These are phyloP conservation scores for Curvularia spicifera DNA, from an alignment of 2,329 filamentous ascomycete genomes.

Conservation along the genomic window DNA sequence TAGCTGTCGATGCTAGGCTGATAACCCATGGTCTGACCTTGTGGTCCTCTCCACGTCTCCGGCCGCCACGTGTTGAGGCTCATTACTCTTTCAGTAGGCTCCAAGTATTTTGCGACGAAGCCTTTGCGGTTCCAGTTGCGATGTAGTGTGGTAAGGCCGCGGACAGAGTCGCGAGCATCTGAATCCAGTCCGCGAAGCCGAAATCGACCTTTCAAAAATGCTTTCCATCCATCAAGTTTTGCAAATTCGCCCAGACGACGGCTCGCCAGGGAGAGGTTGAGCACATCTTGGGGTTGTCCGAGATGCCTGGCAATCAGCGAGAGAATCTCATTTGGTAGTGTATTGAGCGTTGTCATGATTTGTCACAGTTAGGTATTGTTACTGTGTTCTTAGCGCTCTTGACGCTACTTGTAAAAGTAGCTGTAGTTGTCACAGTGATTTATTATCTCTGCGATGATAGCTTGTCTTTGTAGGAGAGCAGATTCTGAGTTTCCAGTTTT, in stretches of 20 bases:
- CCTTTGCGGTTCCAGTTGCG: slow-evolving; percentile 64
- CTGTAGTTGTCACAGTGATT: no score
- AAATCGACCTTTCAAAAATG: slow-evolving; percentile 42
- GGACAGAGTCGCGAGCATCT: slow-evolving; percentile 52
- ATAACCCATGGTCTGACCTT: slow-evolving; percentile 64
- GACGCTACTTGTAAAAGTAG: no score
- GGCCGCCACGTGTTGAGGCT: slow-evolving; percentile 44
- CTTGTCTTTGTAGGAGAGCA: no score
- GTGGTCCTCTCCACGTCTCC: slow-evolving; percentile 51
- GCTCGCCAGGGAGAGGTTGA: slow-evolving; percentile 33
- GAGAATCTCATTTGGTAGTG: slow-evolving; percentile 44
- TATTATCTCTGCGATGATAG: no score
- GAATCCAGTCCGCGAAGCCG: slow-evolving; percentile 29
- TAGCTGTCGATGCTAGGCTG: slow-evolving; percentile 65
- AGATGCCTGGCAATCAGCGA: slow-evolving; percentile 40
- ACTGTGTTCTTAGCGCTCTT: no score
- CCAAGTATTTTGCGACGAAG: slow-evolving; percentile 61
- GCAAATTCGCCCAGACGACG: slow-evolving; percentile 34
- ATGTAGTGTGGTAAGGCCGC: slow-evolving; percentile 62
- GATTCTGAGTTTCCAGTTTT: no score
- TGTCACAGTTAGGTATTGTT: no score
- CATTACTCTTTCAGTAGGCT: slow-evolving; percentile 50
- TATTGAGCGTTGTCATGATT: slow-evolving; percentile 32
- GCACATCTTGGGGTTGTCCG: slow-evolving; percentile 36
- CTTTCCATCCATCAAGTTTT: slow-evolving; percentile 45